These are phyloP conservation scores for Millerago galiae DNA, from an alignment of 805 yeast species.

Conservation along the genomic window DNA sequence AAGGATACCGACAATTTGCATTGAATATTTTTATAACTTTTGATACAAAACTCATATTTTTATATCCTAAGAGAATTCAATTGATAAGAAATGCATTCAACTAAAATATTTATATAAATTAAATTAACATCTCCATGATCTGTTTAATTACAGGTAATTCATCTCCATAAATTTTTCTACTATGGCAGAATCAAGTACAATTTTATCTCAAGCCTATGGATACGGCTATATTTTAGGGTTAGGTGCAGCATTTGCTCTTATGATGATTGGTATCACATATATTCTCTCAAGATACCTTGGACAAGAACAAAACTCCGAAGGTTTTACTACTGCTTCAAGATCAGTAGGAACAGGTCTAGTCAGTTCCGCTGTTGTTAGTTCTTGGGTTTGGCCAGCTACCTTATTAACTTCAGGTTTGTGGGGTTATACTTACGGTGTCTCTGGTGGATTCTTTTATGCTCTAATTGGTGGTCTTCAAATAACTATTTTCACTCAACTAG, in stretches of 20 bases:
- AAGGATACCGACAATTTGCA: too few species aligned
- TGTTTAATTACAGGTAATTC: too few species aligned
- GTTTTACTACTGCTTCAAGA: slow-evolving; percentile 34
- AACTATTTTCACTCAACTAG: slow-evolving; percentile 30
- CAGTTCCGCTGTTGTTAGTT: slow-evolving; percentile 36
- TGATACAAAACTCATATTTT: too few species aligned
- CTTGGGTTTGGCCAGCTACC: slow-evolving; percentile 45
- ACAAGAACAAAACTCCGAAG: slow-evolving; percentile 37
- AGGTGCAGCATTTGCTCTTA: slow-evolving; percentile 37
- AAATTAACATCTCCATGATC: too few species aligned
- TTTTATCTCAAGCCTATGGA: slow-evolving; percentile 24
- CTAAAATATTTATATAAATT: too few species aligned
- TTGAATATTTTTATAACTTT: too few species aligned
- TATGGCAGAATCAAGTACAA: slow-evolving; percentile 2
- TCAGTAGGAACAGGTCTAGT: slow-evolving; percentile 36
- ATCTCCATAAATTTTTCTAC: too few species aligned
- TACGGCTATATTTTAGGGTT: slow-evolving; percentile 35
- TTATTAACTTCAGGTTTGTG: slow-evolving; percentile 31
- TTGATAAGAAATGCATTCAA: too few species aligned
- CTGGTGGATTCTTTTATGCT: slow-evolving; percentile 32
- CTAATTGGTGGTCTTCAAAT: slow-evolving; percentile 29
- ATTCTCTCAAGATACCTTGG: slow-evolving; percentile 31
- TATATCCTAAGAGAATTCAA: too few species aligned
- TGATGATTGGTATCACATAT: slow-evolving; percentile 31
- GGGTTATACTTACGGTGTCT: slow-evolving; percentile 38